Percentiles rank a stretch among this genome's conserved stretches.
phyloP scores from a whole-genome alignment of 2,329 filamentous ascomycete species.

The Penicillium paneum region DNA sequence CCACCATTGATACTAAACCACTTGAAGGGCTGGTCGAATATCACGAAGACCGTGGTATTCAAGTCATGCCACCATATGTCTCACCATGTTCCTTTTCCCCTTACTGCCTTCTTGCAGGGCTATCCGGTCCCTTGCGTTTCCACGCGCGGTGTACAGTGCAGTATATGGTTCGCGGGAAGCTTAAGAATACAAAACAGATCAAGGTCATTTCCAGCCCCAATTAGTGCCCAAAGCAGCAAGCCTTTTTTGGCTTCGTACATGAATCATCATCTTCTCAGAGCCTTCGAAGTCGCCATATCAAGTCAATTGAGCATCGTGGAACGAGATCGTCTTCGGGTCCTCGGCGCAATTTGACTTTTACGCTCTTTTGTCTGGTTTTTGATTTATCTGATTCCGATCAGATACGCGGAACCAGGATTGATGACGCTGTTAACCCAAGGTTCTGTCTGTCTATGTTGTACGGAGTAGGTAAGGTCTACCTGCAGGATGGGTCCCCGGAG shows the following conservation, averaged over 20 bases:
- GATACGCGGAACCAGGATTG: neutral
- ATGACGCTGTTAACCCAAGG: neutral
- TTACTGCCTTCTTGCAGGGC: neutral
- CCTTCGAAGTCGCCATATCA: neutral
- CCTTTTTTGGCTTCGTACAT: neutral
- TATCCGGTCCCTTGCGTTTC: neutral
- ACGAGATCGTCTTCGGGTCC: neutral
- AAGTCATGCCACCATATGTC: neutral
- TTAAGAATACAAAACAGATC: neutral
- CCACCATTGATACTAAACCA: neutral
- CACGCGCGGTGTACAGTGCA: neutral
- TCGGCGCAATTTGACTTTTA: neutral
- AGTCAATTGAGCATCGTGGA: neutral
- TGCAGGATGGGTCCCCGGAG: neutral
- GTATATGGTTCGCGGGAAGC: neutral
- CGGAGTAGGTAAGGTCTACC: neutral
- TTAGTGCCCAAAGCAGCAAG: too few relatives aligned
- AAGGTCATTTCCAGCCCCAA: neutral
- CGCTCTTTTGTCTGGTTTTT: neutral
- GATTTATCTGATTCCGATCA: neutral
- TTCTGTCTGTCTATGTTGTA: neutral
- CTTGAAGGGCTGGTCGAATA: neutral
- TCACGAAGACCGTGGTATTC: neutral
- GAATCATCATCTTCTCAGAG: neutral
- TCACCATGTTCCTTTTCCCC: neutral